phyloP scores from a whole-genome alignment of 305 asterid species.

The Striga hermonthica region DNA sequence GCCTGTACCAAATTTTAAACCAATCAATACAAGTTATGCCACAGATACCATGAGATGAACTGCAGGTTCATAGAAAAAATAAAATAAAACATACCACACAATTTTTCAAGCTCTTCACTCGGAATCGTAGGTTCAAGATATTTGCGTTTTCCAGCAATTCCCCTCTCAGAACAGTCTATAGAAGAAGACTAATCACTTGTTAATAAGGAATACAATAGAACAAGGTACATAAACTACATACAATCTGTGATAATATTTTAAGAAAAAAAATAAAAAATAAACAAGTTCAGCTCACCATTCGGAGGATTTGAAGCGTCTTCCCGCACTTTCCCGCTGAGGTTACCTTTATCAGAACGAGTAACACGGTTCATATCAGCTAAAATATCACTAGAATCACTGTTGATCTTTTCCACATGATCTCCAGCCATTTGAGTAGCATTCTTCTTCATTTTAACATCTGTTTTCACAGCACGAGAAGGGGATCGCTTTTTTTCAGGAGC shows the following conservation, averaged over 20 bases:
- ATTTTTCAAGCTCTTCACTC: conserved; percentile 19
- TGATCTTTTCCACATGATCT: background rate
- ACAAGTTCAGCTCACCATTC: conserved; percentile 27
- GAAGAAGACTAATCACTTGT: conserved; percentile 7
- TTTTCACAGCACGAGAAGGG: conserved; percentile 11
- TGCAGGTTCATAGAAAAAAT: background rate
- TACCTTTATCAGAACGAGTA: conserved; percentile 22
- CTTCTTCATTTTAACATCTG: background rate
- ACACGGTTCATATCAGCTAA: background rate
- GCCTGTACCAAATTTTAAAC: no score
- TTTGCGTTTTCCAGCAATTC: conserved; percentile 12
- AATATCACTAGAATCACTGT: conserved; percentile 15
- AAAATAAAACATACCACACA: conserved; percentile 20
- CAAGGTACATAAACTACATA: background rate
- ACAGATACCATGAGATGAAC: no score
- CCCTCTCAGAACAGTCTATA: conserved; percentile 23
- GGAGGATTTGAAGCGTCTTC: conserved; percentile 23
- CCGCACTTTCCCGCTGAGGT: conserved; percentile 17
- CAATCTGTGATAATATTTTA: background rate
- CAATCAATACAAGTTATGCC: no score
- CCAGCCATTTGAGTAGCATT: conserved; percentile 26
- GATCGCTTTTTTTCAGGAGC: conserved; percentile 8
- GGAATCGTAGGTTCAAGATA: conserved; percentile 17
- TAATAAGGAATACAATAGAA: no score
- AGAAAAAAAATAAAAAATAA: background rate